phyloP scores from a whole-genome alignment of 805 yeast genomes.

The Nakazawaea ambrosiae region DNA sequence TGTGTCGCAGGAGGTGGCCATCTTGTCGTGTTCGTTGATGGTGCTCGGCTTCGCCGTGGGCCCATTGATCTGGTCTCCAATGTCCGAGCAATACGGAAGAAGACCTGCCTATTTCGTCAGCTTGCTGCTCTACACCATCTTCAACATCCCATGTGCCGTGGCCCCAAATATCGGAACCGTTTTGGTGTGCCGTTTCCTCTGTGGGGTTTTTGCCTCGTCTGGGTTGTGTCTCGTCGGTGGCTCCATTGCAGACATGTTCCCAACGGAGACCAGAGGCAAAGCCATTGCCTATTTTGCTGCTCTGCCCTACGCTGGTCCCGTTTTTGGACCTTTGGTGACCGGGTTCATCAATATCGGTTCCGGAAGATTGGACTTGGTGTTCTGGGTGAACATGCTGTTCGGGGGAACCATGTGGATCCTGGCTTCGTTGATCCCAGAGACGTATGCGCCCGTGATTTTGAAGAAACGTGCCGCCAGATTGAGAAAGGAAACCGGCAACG shows the following conservation, averaged over 20 bases:
- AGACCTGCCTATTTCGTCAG: slow-evolving; percentile 77
- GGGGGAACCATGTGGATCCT: slow-evolving; percentile 78
- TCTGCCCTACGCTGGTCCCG: slow-evolving; percentile 92
- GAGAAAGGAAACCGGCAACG: slow-evolving; percentile 76
- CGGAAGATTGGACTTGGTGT: slow-evolving; percentile 59
- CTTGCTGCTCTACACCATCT: slow-evolving; percentile 63
- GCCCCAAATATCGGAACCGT: slow-evolving; percentile 78
- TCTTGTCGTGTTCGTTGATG: slow-evolving; percentile 77
- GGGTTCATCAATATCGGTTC: slow-evolving; percentile 77
- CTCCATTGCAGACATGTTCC: slow-evolving; percentile 83
- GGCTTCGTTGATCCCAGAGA: slow-evolving; percentile 71
- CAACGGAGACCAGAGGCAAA: slow-evolving; percentile 72
- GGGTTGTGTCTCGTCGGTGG: slow-evolving; percentile 88
- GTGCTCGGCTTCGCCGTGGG: slow-evolving; percentile 85
- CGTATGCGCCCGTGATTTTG: slow-evolving; percentile 78
- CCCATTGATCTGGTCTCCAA: slow-evolving; percentile 85
- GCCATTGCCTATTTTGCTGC: slow-evolving; percentile 90
- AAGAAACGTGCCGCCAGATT: slow-evolving; percentile 56
- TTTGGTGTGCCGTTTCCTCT: slow-evolving; percentile 74
- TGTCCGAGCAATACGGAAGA: slow-evolving; percentile 81
- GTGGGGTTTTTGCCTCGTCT: slow-evolving; percentile 82
- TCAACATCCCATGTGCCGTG: slow-evolving; percentile 83
- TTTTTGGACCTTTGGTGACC: slow-evolving; percentile 79
- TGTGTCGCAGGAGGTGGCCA: slow-evolving; percentile 75
- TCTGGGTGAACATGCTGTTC: slow-evolving; percentile 92